These are phyloP conservation scores for Phaeophleospora eucalypticola DNA, from an alignment of 2,329 filamentous ascomycete species.

Conservation along the genomic window DNA sequence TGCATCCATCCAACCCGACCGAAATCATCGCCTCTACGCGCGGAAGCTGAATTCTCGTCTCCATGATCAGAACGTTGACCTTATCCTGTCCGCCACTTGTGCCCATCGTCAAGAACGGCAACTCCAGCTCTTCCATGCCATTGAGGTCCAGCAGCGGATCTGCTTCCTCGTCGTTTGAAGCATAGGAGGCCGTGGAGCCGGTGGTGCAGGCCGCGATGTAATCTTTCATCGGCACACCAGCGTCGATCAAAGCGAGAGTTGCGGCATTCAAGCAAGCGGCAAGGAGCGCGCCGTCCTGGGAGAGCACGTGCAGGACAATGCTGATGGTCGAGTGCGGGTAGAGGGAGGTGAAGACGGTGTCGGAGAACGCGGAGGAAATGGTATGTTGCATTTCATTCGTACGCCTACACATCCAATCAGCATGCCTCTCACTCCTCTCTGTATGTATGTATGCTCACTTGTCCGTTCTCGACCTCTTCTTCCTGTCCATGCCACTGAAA, in stretches of 20 bases:
- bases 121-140: slow-evolving; percentile 74
- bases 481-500: slow-evolving; percentile 82
- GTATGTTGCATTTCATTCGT: slow-evolving; percentile 76
- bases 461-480: slow-evolving; percentile 68
- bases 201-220: slow-evolving; percentile 87
- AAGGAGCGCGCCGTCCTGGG: slow-evolving; percentile 83
- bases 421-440: background rate
- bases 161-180: slow-evolving; percentile 61
- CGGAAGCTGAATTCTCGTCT: slow-evolving; percentile 78
- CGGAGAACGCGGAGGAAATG: slow-evolving; percentile 70
- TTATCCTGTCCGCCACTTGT: slow-evolving; percentile 59
- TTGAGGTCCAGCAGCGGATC: slow-evolving; percentile 81
- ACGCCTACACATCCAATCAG: slow-evolving; percentile 51
- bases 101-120: slow-evolving; percentile 83
- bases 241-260: slow-evolving; percentile 87
- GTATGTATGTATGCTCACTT: slow-evolving; percentile 52
- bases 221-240: slow-evolving; percentile 90
- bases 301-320: slow-evolving; percentile 80
- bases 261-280: slow-evolving; percentile 87
- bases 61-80: slow-evolving; percentile 76
- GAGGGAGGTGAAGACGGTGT: slow-evolving; percentile 76
- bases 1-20: slow-evolving; percentile 87
- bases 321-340: slow-evolving; percentile 85
- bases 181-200: slow-evolving; percentile 67
- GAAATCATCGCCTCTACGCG: slow-evolving; percentile 89